These are phyloP conservation scores for Zopfia rhizophila DNA, from an alignment of 2,329 filamentous ascomycete species.

Conservation along the genomic window DNA sequence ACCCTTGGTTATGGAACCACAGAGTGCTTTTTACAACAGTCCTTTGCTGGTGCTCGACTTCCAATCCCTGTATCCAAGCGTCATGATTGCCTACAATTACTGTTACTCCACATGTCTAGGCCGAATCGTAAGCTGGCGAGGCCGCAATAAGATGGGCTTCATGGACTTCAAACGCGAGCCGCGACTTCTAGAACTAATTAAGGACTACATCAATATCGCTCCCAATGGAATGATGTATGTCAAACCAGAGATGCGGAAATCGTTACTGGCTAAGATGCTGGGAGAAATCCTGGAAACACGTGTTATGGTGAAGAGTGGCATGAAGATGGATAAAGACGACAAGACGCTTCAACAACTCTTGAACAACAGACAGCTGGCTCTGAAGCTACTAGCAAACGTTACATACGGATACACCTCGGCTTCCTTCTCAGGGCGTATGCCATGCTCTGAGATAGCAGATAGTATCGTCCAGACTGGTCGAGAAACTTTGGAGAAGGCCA, in stretches of 20 bases:
- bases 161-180: slow-evolving; percentile 83
- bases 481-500: slow-evolving; percentile 93
- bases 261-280: slow-evolving; percentile 94
- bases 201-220: slow-evolving; percentile 88
- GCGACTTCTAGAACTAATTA: slow-evolving; percentile 78
- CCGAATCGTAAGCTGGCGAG: slow-evolving; percentile 86
- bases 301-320: slow-evolving; percentile 97
- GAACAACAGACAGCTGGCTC: slow-evolving; percentile 91
- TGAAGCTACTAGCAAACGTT: slow-evolving; percentile 98
- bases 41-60: slow-evolving; percentile 94
- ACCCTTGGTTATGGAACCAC: slow-evolving; percentile 96
- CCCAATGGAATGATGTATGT: slow-evolving; percentile 98
- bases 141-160: slow-evolving; percentile 94
- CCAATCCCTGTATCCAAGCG: slow-evolving; percentile 93
- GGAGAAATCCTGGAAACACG: slow-evolving; percentile 94
- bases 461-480: slow-evolving; percentile 97
- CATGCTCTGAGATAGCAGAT: slow-evolving; percentile 96
- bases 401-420: slow-evolving; percentile 98
- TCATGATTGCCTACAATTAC: slow-evolving; percentile 99
- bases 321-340: slow-evolving; percentile 93
- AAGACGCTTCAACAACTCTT: slow-evolving; percentile 84
- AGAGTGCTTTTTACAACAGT: slow-evolving; percentile 91
- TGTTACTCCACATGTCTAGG: slow-evolving; percentile 98
- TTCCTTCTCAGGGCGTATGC: slow-evolving; percentile 96
- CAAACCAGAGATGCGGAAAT: slow-evolving; percentile 86